Evolutionary conservation across 1,139 yeast genomes (phyloP).

Genomic region (Kluyveromyces marxianus): DNA sequence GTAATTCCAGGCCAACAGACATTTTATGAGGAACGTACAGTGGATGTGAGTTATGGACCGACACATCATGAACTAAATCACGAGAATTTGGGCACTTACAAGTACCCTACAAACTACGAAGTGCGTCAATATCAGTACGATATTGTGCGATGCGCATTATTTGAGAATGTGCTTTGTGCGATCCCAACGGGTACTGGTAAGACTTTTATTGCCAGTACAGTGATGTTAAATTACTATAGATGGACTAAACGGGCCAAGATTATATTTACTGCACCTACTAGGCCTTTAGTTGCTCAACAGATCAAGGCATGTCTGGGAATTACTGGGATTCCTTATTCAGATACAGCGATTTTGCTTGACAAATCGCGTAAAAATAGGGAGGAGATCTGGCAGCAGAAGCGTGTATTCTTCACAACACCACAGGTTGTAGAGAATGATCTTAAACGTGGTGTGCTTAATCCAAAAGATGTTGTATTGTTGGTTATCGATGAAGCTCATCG

Average conservation of each 20-base stretch:
- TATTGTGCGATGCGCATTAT: slow-evolving; percentile 66
- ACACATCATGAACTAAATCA: slow-evolving; percentile 46
- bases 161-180: slow-evolving; percentile 74
- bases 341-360: slow-evolving; percentile 78
- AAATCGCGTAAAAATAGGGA: slow-evolving; percentile 56
- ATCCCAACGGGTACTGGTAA: slow-evolving; percentile 97
- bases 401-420: slow-evolving; percentile 91
- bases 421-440: slow-evolving; percentile 93
- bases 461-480: slow-evolving; percentile 63
- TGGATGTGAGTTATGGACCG: slow-evolving; percentile 32
- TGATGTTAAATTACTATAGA: slow-evolving; percentile 79
- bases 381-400: slow-evolving; percentile 64
- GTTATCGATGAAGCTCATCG: slow-evolving; percentile 96
- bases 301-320: slow-evolving; percentile 86
- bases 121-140: slow-evolving; percentile 82
- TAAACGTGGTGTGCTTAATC: slow-evolving; percentile 63
- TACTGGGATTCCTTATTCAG: slow-evolving; percentile 70
- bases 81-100: slow-evolving; percentile 40
- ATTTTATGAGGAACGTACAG: slow-evolving; percentile 31
- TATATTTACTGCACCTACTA: slow-evolving; percentile 93
- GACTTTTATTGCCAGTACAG: slow-evolving; percentile 91
- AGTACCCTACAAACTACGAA: slow-evolving; percentile 82
- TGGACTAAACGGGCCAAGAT: slow-evolving; percentile 79
- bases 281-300: slow-evolving; percentile 97
- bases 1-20: slow-evolving; percentile 27